Base-by-base conservation (phyloP, 2,329 filamentous ascomycete genomes). In the Tolypocladium pustulatum region DNA sequence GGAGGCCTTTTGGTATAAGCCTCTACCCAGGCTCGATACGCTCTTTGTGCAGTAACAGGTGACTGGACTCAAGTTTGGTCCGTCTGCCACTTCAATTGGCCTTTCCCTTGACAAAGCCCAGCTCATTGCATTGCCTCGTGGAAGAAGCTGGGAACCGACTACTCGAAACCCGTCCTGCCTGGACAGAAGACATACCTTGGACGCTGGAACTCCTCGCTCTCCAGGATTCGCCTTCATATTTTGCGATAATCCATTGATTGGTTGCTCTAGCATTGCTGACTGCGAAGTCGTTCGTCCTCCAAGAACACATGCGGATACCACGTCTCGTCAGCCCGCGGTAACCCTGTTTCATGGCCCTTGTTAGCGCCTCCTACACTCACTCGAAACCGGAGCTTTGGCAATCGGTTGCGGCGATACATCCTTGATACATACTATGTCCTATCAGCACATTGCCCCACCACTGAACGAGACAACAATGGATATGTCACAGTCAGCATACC, bases 391-490 rank as follows among this genome's bases (percentile, higher is more conserved):
- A 69, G 58, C 61, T 60, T 62, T 70, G 67, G 70, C 65, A 65
- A 64, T 65, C 60, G 64, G 66, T 63, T 60, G 67, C 55, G 32
- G 30, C 55, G 36, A 46, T 27, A 37, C 37, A 12, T 49, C 34
- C 8, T 13, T 41, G 12, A 15, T 54, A 9, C 38, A 22, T 4
- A 37, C 37, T 63, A 80, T 81, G 77, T 73, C 79, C 62, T 78
- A 79, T 66, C 76, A 78, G 62, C 81, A 80, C 65, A 74, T 77
- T 54, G 70, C 74, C 62, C 72, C 74, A 60, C 71, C 76, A 62
- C 71, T 71, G 57, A 72, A 71, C 66, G 71, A 71, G 65, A 65
- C 70, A 63, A 75, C 76, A 56, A 73, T 76, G 71, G 73, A 75
- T 58, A 68, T 76, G 62, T 67, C 74, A 55, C 71, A 73, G 56